Base-by-base conservation (phyloP, 1,284 basidiomycete species). In the Mycena sp. region DNA sequence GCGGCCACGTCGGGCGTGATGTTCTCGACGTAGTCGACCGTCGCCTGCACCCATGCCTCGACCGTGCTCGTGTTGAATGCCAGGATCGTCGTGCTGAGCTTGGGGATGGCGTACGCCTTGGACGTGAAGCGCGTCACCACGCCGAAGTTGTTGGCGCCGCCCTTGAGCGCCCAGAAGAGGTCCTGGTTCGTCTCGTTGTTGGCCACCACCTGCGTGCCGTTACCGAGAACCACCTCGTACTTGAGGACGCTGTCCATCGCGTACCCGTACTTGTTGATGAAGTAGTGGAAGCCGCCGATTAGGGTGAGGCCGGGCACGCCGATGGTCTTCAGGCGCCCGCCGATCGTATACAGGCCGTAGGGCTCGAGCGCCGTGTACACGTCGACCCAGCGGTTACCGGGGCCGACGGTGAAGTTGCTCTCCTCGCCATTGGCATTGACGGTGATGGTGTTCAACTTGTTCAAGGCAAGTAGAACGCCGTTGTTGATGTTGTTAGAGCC, bases 401-500 rank as follows among this genome's bases (percentile, higher is more conserved):
- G 44, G 23, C 44, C 44, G 44, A 45, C 44, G 44, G 44, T 45
- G 23, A 45, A 45, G 11, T 21, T 45, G 25, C 44, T 45, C 44
- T 25, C 44, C 10, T 45, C 28, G 44, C 41, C 41, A 23, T 43
- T 43, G 41, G 21, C 44, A 12, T 45, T 26, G 44, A 45, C 44
- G 25, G 44, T 45, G 44, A 45, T 45, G 25, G 25, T 45, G 44
- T 45, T 45, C 44, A 45, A 25, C 9, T 45, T 45, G 44, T 45
- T 45, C 44, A 45, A 28, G 25, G 44, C 44, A 5, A 45, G 21
- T 4, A 45, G 44, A 28, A 45, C 44, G 16, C 44, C 44, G 44
- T 45, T n/a, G 44, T 45, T 17, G 44, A 45, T 45, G 44, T 45
- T 28, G 44, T 45, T 45, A 45, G 44, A 45, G 46, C 46, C 32